Evolutionary conservation across 441 rosid species (phyloP), one percentile per base, ranked within the genome.

Genomic region (Manihot esculenta): DNA sequence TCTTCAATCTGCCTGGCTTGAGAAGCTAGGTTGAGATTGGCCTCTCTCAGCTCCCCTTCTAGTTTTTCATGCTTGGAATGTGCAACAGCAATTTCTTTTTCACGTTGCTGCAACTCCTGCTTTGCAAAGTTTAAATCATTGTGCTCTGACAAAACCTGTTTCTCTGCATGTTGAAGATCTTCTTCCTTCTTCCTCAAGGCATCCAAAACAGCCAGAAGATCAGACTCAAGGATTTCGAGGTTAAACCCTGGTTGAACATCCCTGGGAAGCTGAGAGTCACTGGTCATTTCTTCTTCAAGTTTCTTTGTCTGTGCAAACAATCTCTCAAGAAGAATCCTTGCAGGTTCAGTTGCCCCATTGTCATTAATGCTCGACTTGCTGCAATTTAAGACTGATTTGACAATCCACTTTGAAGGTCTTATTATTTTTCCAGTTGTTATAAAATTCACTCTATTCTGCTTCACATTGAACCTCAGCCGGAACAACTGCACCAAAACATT

Each of bases 131-230:
- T 79, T 13, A 91, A 77, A 57, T 84, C 84, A 21, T 71, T 68
- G 27, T 82, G 84, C 78, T 93, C 98, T 59, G 81, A 77, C 62
- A 77, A 77, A 62, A 89, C 83, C 73, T 73, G 79, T 71, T 75
- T 81, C 70, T 86, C 92, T 2, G 88, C 93, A 57, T 78, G 83
- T 41, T 85, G 86, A 20, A 88, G 83, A 69, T 91, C 92, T 45
- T 87, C 91, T 79, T 93, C 97, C 76, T 85, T 83, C 71, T 78
- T 79, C 81, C 83, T 84, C 81, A 93, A 83, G 13, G 89, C 89
- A 53, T 81, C 58, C 76, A 93, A 60, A 27, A 84, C 91, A 62
- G 86, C 89, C 66, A 77, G 77, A 38, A 91, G 92, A 72, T 89
- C 94, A 59, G 92, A 80, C 68, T 94, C 94, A 66, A 89, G 73